Base-by-base conservation (phyloP, 352 stramenopile genomes). In the Pythium biforme region DNA sequence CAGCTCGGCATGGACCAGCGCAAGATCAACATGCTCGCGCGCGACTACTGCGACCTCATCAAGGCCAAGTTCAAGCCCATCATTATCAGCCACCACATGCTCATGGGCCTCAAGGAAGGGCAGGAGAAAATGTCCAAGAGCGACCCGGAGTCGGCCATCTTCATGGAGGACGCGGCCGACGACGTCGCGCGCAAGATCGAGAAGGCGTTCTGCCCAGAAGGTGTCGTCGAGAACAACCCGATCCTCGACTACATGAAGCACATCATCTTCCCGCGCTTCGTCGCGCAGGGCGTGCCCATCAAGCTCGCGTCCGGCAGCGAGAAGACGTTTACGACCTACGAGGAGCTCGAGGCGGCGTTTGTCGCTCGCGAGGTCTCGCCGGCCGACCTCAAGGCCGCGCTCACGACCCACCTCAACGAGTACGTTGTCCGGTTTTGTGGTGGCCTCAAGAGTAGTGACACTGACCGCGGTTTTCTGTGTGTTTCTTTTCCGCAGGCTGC, bases 121-220 rank as follows among this genome's bases (percentile, higher is more conserved):
- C 97, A 99, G 75, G 96, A 98, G 70, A 99, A 99, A 79, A 99
- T 99, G 97, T 98, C 85, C 62, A 99, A 99, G 81, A 98, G 91
- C 62, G 96, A 99, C 85, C 97, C 97, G 6, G 96, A 99, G 82
- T 97, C 86, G 50, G 92, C 92, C 20, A 98, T 99, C 64, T 99
- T 99, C 74, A 99, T 99, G 97, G 97, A 99, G 70, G 96, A 99
- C 75, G 86, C 88, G 3, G 80, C 72, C 2, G 93, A 95, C 48
- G 93, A 98, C 70, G 94, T 98, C 31, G 95, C 97, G 70, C 91
- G 87, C 66, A 99, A 99, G 84, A 96, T 99, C 62, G 98, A 98
- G 69, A 99, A 99, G 69, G 96, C 97, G 8, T 99, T 98, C 68
- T 99, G 97, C 59, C 97, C 92, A 0, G 86, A 90, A 22, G 86